Conservation (phyloP, 2,329 filamentous ascomycete genomes). For the Boeremia exigua region DNA sequence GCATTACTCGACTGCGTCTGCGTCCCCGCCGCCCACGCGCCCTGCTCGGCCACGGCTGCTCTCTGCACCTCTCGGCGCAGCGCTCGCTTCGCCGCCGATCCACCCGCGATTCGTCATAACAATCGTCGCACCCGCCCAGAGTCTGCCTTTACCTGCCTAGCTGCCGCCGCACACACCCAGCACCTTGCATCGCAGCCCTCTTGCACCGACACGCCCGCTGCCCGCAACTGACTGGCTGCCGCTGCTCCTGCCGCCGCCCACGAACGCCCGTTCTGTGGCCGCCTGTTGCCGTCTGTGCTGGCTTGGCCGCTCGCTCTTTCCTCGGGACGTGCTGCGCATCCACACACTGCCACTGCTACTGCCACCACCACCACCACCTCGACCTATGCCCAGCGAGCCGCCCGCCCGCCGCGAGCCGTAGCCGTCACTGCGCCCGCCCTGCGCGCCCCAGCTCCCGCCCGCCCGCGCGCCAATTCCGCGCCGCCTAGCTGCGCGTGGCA, state of each 20-base stretch:
- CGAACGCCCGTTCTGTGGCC: not conserved
- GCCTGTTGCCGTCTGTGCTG: conserved; percentile 3
- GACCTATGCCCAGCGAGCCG: conserved; percentile 30
- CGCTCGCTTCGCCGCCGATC: conserved; percentile 10
- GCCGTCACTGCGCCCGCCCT: conserved; percentile 24
- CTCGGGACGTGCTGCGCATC: conserved; percentile 18
- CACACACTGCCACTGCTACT: conserved; percentile 16
- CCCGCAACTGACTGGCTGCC: not conserved
- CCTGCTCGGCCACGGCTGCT: no score
- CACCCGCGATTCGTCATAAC: conserved; percentile 21
- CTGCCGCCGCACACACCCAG: conserved; percentile 25
- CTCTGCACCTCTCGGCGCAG: not conserved
- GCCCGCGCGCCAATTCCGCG: conserved; percentile 11
- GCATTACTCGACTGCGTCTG: conserved; percentile 3
- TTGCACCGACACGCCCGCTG: conserved; percentile 15
- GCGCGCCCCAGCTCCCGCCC: conserved; percentile 21
- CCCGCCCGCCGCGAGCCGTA: conserved; percentile 26
- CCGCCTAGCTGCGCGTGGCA: conserved; percentile 40
- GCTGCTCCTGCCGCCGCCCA: not conserved
- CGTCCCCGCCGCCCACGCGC: no score
- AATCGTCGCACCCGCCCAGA: conserved; percentile 19
- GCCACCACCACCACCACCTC: conserved; percentile 19
- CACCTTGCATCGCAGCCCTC: conserved; percentile 23
- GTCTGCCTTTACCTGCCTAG: conserved; percentile 22
- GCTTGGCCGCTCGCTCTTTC: conserved; percentile 19